These are phyloP conservation scores for Knufia petricola DNA, from an alignment of 2,329 filamentous ascomycete genomes.

Conservation along the genomic window DNA sequence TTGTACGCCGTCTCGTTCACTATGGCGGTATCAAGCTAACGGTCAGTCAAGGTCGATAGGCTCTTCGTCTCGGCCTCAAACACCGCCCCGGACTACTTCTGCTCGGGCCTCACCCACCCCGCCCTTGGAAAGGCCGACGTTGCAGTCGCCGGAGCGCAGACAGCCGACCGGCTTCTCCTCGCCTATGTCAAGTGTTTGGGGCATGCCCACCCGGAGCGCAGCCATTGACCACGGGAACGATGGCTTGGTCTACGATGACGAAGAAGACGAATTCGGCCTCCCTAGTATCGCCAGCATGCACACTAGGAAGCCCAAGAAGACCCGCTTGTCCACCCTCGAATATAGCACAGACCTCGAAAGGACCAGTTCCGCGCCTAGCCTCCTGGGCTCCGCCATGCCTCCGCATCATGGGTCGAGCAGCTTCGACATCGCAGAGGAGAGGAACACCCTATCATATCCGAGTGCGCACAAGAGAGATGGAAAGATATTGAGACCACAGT, in stretches of 20 bases:
- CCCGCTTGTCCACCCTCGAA: slow-evolving; percentile 16
- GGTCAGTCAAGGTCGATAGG: slow-evolving; percentile 13
- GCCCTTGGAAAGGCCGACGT: slow-evolving; percentile 11
- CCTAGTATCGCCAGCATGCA: slow-evolving; percentile 90
- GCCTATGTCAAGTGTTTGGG: slow-evolving; percentile 75
- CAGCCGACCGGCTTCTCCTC: slow-evolving; percentile 40
- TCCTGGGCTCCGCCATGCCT: slow-evolving; percentile 13
- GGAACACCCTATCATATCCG: slow-evolving; percentile 72
- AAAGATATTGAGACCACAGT: slow-evolving; percentile 92
- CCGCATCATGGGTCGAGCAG: slow-evolving; percentile 61
- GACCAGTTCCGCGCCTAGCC: slow-evolving; percentile 13
- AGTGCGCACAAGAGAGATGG: slow-evolving; percentile 81
- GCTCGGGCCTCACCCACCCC: slow-evolving; percentile 15
- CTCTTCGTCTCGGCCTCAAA: slow-evolving; percentile 25
- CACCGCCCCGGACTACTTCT: slow-evolving; percentile 22
- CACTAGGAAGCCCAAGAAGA: slow-evolving; percentile 49
- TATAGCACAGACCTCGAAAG: slow-evolving; percentile 7
- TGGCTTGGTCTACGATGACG: slow-evolving; percentile 70
- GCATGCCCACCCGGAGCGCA: slow-evolving; percentile 56
- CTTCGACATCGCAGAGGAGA: slow-evolving; percentile 86
- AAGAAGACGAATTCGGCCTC: slow-evolving; percentile 90
- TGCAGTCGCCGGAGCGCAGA: slow-evolving; percentile 19
- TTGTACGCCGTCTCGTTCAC: slow-evolving; percentile 44
- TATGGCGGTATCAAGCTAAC: background rate
- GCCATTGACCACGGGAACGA: slow-evolving; percentile 55